Evolutionary conservation across 2,329 filamentous ascomycete species (phyloP), one percentile per base, ranked within the genome.

Genomic region (Eutypa lata): DNA sequence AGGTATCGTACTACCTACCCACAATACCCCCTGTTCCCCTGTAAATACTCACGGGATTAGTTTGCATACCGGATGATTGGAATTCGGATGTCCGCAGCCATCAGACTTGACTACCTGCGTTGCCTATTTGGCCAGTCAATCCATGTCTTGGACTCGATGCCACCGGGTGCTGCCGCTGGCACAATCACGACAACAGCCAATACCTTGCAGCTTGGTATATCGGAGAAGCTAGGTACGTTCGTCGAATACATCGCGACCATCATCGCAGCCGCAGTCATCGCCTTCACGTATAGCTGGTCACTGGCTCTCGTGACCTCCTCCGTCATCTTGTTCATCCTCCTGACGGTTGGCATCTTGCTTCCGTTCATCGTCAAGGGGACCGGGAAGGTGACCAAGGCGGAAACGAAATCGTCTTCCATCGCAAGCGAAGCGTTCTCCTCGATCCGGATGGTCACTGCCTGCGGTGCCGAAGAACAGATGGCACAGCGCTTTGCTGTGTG

Each of bases 121-220:
- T 75, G 77, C 38, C 76, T 89, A 4, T 83, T 91, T 48, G 72
- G 75, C 2, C 85, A 89, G 66, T 82, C 84, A 47, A 80, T 90
- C 45, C 81, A 86, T 55, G 83, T 86, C 35, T 81, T 89, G 44
- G 87, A 90, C 67, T 82, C 81, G 16, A 81, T 86, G 74, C 78
- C 82, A 0, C 73, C 82, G 1, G 85, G 85, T 1, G 74, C 80
- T n/a, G 80, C 82, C 0, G 83, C 83, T 0, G 77, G 76, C 14
- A 84, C 84, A 35, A 86, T 88, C 56, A 87, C 84, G 0, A 78
- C 81, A 2, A 83, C 82, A 1, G 80, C 82, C 54, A 87, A 87
- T 64, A 78, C 76, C 2, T 70, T 87, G n/a, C 84, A 87, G 66
- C 70, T 86, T 13, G 84, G 84, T 3, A 84, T 86, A 38, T 85